These are phyloP conservation scores for Malassezia equina DNA, from an alignment of 1,284 basidiomycete species.

Conservation along the genomic window DNA sequence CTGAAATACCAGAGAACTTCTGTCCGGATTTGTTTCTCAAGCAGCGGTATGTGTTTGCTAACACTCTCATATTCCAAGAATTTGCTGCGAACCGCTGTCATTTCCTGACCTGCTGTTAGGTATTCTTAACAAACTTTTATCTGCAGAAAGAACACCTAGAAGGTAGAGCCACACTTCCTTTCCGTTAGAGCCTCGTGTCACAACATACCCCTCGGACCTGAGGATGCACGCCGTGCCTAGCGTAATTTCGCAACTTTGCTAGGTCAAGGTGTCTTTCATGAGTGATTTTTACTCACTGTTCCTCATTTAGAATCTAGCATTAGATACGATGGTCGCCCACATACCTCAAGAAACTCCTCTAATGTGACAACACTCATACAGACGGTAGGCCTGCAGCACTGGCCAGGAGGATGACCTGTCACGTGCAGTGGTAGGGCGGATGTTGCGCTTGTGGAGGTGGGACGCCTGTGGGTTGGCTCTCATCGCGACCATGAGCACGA, in stretches of 20 bases:
- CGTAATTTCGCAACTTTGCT: conserved; percentile 36
- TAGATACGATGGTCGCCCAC: not conserved
- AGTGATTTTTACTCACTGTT: conserved; percentile 22
- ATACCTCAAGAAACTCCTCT: conserved; percentile 35
- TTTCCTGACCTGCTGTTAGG: conserved; percentile 27
- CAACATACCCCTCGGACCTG: conserved; percentile 30
- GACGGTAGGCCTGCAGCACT: not conserved
- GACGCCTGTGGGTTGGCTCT: not conserved
- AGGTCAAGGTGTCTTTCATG: conserved; percentile 33
- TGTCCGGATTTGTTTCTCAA: conserved; percentile 38
- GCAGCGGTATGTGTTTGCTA: conserved; percentile 34
- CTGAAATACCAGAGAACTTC: conserved; percentile 42
- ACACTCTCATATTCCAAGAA: conserved; percentile 41
- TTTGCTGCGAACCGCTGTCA: conserved; percentile 43
- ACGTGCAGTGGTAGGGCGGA: not conserved
- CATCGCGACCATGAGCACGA: not conserved
- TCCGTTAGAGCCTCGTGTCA: not conserved
- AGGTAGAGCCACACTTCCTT: conserved; percentile 46
- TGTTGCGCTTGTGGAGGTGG: not conserved
- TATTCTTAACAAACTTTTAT: conserved; percentile 26
- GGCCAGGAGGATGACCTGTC: not conserved
- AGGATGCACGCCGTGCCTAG: conserved; percentile 39
- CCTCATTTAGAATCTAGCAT: conserved; percentile 33
- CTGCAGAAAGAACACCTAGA: conserved; percentile 42
- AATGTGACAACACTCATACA: conserved; percentile 33